These are phyloP conservation scores for Coemansia sp. DNA, from an alignment of 192 early-diverging fungal species.

Conservation along the genomic window DNA sequence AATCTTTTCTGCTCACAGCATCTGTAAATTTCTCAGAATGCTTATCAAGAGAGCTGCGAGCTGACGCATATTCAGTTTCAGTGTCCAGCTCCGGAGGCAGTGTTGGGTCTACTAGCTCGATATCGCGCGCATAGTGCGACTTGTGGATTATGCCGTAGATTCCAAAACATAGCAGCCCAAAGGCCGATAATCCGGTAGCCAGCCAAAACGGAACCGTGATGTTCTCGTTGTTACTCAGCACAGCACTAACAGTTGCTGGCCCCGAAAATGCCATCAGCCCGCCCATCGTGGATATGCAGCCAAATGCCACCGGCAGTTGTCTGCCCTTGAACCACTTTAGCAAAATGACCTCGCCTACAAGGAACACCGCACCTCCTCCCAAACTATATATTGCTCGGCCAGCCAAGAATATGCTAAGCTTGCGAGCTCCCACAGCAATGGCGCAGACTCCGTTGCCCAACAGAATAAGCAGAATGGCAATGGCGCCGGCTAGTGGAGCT, in stretches of 20 bases:
- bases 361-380: constrained; percentile 49
- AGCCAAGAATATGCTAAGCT: constrained; percentile 34
- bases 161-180: constrained; percentile 52
- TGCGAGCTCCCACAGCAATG: constrained; percentile 31
- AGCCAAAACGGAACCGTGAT: constrained; percentile 53
- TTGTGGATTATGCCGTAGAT: constrained; percentile 55
- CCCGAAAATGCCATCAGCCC: constrained; percentile 48
- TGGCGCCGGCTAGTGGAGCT: constrained; percentile 39
- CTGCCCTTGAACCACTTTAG: constrained; percentile 55
- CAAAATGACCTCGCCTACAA: constrained; percentile 55
- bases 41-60: constrained; percentile 7
- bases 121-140: constrained; percentile 39
- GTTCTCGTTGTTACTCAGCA: constrained; percentile 34
- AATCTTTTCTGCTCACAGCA: neutral
- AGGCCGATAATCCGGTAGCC: constrained; percentile 54
- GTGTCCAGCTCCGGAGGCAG: neutral
- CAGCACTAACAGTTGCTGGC: constrained; percentile 38
- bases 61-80: constrained; percentile 3
- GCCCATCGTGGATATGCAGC: constrained; percentile 41
- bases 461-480: constrained; percentile 43
- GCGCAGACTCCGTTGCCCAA: constrained; percentile 46
- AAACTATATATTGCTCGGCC: constrained; percentile 54
- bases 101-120: constrained; percentile 3
- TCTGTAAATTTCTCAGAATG: neutral
- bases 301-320: constrained; percentile 49